Conservation (phyloP, 2,329 filamentous ascomycete species). For the Exophiala calicioides region DNA sequence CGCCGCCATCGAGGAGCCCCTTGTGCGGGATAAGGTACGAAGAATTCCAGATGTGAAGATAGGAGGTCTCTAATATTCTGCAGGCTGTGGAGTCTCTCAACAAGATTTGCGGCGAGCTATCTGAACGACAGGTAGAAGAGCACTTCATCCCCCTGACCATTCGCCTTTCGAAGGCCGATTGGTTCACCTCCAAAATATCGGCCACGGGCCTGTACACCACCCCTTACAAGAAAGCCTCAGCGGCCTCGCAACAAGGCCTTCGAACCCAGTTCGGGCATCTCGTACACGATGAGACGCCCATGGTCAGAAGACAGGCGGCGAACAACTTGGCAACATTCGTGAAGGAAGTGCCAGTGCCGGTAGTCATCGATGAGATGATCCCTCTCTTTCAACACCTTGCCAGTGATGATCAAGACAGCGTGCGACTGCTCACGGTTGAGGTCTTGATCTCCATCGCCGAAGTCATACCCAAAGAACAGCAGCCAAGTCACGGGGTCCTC, state of each 20-base stretch:
- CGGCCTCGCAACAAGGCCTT: constrained; percentile 84
- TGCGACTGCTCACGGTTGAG: constrained; percentile 91
- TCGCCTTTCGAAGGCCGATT: constrained; percentile 97
- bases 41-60: constrained; percentile 27
- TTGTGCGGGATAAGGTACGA: constrained; percentile 92
- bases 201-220: constrained; percentile 92
- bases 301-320: constrained; percentile 95
- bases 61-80: constrained; percentile 10
- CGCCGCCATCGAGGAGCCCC: constrained; percentile 95
- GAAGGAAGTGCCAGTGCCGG: constrained; percentile 87
- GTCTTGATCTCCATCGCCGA: constrained; percentile 95
- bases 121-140: constrained; percentile 89
- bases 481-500: constrained; percentile 91
- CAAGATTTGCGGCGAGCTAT: constrained; percentile 95
- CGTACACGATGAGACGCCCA: constrained; percentile 97
- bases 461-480: constrained; percentile 96
- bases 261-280: constrained; percentile 88
- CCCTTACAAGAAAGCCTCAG: constrained; percentile 88
- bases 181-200: constrained; percentile 99
- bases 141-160: constrained; percentile 95
- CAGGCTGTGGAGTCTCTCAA: constrained; percentile 98
- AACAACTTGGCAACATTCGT: constrained; percentile 97
- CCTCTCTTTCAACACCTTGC: constrained; percentile 96
- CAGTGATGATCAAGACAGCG: constrained; percentile 95
- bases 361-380: constrained; percentile 98